Conservation (phyloP, 1,139 yeast species). For the Meyerozyma smithsonii region DNA sequence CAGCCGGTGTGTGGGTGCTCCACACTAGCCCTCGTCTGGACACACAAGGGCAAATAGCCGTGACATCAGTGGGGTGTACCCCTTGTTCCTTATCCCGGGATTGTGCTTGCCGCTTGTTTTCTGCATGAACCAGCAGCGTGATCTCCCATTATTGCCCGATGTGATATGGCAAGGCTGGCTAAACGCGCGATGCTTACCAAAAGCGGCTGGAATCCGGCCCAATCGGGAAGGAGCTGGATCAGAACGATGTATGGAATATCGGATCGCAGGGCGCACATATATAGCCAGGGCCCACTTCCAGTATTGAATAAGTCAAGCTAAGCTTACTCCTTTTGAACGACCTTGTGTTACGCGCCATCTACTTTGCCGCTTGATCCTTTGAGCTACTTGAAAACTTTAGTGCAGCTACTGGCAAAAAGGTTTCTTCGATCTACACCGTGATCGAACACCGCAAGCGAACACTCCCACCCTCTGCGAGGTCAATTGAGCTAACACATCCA, state of each 20-base stretch:
- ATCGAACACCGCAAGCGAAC: not conserved
- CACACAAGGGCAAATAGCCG: not conserved
- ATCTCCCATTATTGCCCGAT: constrained; percentile 1
- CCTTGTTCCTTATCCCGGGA: not conserved
- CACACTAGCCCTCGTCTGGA: not conserved
- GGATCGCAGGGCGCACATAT: not conserved
- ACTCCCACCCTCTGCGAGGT: not conserved
- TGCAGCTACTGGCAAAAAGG: not conserved
- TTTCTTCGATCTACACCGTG: not conserved
- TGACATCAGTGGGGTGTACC: not conserved
- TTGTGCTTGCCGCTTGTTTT: not conserved
- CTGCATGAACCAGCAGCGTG: not conserved
- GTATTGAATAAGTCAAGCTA: not conserved
- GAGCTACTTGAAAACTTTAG: not conserved
- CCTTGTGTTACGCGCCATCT: too few relatives aligned
- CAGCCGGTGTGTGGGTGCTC: not conserved
- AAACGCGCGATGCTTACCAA: not conserved
- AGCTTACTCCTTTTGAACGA: too few relatives aligned
- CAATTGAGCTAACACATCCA: not conserved
- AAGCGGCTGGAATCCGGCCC: constrained; percentile 2
- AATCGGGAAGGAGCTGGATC: constrained; percentile 3
- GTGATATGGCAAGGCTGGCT: constrained; percentile 1
- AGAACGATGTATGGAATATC: constrained; percentile 2
- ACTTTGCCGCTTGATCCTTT: not conserved
- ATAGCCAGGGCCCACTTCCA: not conserved